Base-by-base conservation (phyloP, 495 filamentous ascomycete genomes). In the Hypomontagnella monticulosa region DNA sequence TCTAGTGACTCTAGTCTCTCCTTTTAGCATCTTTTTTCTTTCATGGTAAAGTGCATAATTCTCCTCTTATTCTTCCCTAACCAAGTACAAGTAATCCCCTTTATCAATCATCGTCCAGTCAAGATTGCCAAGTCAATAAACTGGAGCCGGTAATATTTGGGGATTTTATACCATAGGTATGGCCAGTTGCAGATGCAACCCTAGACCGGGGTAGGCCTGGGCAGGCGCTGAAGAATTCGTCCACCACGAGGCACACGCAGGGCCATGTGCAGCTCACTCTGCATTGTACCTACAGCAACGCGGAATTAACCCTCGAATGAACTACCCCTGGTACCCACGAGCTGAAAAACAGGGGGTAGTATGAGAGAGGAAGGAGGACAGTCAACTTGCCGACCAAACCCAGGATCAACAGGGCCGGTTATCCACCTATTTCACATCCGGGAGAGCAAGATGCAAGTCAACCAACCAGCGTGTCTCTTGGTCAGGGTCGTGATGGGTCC, bases 271-370 rank as follows among this genome's bases (percentile, higher is more conserved):
- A 54, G 33, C 43, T 54, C 34, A 55, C 36, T 15, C 23, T 52
- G 54, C 55, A 49, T 50, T 61, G 57, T 61, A 57, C 51, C 57
- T 61, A 57, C 52, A 47, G 52, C 32, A 48, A 46, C 33, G 18
- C 23, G 23, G 23, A 27, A 27, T 27, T 27, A 27, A 27, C 23
- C 23, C 23, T 27, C 23, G 23, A 27, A 48, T 18, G 6, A 10
- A 20, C 14, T n/a, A 33, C 46, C 47, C 64, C 51, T 53, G 57
- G 54, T 36, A 41, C 54, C 48, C 53, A 63, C 58, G 54, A 67
- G 64, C 64, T 67, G 64, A 55, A 58, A 63, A 54, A 48, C 57
- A 53, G 42, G 57, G 63, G 64, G 23, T 23, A 11, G 40, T 41
- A 60, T 56, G 36, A 51, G 48, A 57, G 53, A 62, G 58, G 58